Conservation (phyloP, 2,329 filamentous ascomycete species). For the Didymella lethalis region DNA sequence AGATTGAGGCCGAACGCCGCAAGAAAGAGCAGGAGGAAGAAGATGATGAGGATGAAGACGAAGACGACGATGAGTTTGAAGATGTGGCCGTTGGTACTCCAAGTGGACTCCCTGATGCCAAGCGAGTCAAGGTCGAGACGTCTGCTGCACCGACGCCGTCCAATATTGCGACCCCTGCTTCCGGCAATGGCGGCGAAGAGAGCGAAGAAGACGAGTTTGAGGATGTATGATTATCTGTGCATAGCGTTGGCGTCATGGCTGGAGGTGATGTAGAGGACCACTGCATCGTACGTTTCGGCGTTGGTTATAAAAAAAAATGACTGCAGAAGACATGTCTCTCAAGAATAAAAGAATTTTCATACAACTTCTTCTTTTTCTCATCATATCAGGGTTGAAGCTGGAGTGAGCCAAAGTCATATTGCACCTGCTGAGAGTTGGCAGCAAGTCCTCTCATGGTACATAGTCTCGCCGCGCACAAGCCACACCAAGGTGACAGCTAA, state of each 20-base stretch:
- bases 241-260: slow-evolving; percentile 42
- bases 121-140: slow-evolving; percentile 68
- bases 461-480: slow-evolving; percentile 16
- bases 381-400: neutral
- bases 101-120: slow-evolving; percentile 55
- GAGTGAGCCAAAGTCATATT: neutral
- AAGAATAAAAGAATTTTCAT: neutral
- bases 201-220: slow-evolving; percentile 59
- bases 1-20: slow-evolving; percentile 65
- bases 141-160: slow-evolving; percentile 47
- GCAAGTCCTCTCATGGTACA: neutral
- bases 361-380: neutral
- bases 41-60: slow-evolving; percentile 54
- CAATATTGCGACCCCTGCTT: slow-evolving; percentile 46
- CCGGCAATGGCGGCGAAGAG: slow-evolving; percentile 56
- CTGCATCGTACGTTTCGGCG: slow-evolving; percentile 16
- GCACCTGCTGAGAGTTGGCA: neutral
- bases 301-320: slow-evolving; percentile 16
- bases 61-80: slow-evolving; percentile 57
- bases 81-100: slow-evolving; percentile 46
- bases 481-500: slow-evolving; percentile 28
- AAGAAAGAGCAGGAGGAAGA: slow-evolving; percentile 54
- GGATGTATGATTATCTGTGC: slow-evolving; percentile 49
- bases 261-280: neutral
- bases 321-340: neutral